Conservation (phyloP, 2,329 filamentous ascomycete genomes). For the Calonectria pseudoturangicola region DNA sequence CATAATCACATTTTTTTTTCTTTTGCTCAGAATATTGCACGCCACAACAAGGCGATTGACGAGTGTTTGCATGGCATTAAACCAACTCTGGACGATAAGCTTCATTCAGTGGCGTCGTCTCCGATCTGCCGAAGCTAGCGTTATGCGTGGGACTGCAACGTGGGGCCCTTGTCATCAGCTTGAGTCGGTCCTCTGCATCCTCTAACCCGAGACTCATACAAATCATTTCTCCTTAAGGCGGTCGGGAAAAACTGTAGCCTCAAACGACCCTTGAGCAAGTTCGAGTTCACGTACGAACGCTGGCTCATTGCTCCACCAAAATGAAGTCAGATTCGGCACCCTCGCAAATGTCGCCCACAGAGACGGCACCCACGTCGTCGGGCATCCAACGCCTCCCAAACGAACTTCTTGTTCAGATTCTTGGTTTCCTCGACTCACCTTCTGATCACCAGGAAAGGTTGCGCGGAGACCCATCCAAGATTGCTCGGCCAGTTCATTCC, state of each 20-base stretch:
- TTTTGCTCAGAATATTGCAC: constrained; percentile 26
- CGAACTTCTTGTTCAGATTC: constrained; percentile 76
- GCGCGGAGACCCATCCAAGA: constrained; percentile 67
- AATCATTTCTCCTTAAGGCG: constrained; percentile 29
- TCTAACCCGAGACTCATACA: constrained; percentile 35
- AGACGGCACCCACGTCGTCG: background rate
- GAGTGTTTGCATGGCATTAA: constrained; percentile 33
- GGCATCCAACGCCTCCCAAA: constrained; percentile 70
- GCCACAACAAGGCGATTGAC: constrained; percentile 11
- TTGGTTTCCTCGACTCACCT: constrained; percentile 70
- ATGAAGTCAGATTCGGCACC: constrained; percentile 8
- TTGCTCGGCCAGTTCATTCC: constrained; percentile 50
- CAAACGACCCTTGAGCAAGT: constrained; percentile 19
- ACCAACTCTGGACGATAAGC: constrained; percentile 31
- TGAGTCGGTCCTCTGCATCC: constrained; percentile 35
- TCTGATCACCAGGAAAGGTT: constrained; percentile 70
- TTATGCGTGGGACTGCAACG: constrained; percentile 36
- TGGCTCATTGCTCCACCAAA: background rate
- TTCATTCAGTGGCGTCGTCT: constrained; percentile 37
- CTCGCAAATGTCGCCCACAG: constrained; percentile 1
- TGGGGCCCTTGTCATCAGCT: constrained; percentile 38
- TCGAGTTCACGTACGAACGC: background rate
- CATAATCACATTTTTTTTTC: background rate
- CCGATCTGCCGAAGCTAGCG: constrained; percentile 39
- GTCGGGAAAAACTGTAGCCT: constrained; percentile 25